Conservation (phyloP, 805 yeast genomes). For the Candida koratica region DNA sequence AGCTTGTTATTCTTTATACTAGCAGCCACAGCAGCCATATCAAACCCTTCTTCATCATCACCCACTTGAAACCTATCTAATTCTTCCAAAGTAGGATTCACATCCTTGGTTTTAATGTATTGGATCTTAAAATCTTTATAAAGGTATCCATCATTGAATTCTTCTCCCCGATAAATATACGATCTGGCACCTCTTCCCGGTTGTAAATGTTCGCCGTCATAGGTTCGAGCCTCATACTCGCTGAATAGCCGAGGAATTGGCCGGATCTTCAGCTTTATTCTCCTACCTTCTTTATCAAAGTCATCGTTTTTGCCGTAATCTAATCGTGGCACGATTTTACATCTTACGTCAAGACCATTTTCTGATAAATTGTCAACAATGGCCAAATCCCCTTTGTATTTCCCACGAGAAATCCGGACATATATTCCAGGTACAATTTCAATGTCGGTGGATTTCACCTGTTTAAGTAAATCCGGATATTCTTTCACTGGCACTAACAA, state of each 20-base stretch:
- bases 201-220: slow-evolving; percentile 70
- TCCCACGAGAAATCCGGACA: slow-evolving; percentile 86
- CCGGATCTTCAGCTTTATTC: slow-evolving; percentile 56
- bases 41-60: slow-evolving; percentile 77
- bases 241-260: slow-evolving; percentile 86
- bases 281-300: slow-evolving; percentile 44
- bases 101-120: slow-evolving; percentile 72
- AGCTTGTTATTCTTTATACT: slow-evolving; percentile 56
- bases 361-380: slow-evolving; percentile 90
- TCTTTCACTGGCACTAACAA: slow-evolving; percentile 92
- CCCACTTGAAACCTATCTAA: slow-evolving; percentile 74
- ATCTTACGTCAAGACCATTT: slow-evolving; percentile 91
- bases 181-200: slow-evolving; percentile 58
- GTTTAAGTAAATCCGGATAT: slow-evolving; percentile 87
- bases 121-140: slow-evolving; percentile 83
- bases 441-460: slow-evolving; percentile 81
- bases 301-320: slow-evolving; percentile 75
- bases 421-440: slow-evolving; percentile 89
- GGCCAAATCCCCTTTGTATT: slow-evolving; percentile 89
- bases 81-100: slow-evolving; percentile 86
- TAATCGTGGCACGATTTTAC: slow-evolving; percentile 87
- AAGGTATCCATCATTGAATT: slow-evolving; percentile 83
- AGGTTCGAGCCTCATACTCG: slow-evolving; percentile 82
- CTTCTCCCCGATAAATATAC: slow-evolving; percentile 79
- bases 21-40: slow-evolving; percentile 80